A percentile compares a stretch with the other conserved stretches of the same genome.
Evolutionary conservation across 139 green algal species (phyloP).

Genomic region (Chlorella sp.): DNA sequence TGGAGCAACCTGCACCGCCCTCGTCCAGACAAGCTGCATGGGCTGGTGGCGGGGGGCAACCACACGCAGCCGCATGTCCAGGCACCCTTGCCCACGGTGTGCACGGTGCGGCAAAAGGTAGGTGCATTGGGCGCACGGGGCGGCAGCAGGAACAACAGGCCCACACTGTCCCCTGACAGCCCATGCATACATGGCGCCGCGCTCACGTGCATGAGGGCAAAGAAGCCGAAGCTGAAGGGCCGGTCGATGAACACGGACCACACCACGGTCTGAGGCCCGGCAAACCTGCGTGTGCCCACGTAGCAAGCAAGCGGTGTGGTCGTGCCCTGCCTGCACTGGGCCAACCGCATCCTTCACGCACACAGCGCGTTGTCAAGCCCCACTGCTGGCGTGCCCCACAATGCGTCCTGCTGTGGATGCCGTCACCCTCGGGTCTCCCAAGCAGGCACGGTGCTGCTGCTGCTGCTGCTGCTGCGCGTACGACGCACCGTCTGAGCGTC

Average conservation of each 20-base stretch:
- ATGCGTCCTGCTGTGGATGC: no score
- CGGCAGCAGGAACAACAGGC: no score
- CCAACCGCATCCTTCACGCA: no score
- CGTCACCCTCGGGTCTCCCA: no score
- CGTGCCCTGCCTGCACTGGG: no score
- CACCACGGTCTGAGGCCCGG: not conserved
- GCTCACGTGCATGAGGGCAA: constrained; percentile 4
- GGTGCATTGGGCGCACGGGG: no score
- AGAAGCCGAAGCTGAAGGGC: constrained; percentile 8
- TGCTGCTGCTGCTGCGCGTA: no score
- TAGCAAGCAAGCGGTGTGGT: not conserved
- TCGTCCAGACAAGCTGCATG: not conserved
- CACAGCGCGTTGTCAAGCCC: no score
- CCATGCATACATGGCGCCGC: no score
- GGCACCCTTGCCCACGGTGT: not conserved
- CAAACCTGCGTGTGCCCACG: constrained; percentile 2
- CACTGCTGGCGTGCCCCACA: no score
- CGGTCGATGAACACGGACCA: constrained; percentile 14
- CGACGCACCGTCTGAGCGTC: constrained; percentile 4
- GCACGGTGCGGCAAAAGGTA: not conserved
- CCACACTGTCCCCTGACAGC: no score
- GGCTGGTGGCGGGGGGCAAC: not conserved
- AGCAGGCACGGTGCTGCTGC: no score
- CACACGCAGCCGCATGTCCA: not conserved
- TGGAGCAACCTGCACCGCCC: not conserved